phyloP scores from a whole-genome alignment of 2,329 filamentous ascomycete species.

The Neonectria sp. region DNA sequence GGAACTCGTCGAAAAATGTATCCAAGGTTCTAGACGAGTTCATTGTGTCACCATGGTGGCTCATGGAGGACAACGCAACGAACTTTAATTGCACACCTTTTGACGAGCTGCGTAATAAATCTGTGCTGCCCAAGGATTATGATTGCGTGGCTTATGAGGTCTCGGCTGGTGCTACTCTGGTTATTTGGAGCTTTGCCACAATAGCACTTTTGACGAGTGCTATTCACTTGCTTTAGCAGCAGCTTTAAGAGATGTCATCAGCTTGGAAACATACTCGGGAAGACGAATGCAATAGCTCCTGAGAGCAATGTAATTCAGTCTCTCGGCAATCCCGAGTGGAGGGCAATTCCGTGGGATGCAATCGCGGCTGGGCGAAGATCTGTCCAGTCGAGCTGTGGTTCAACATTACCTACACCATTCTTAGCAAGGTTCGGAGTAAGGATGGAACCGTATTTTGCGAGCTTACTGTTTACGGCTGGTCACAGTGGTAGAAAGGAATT shows the following conservation, averaged over 20 bases:
- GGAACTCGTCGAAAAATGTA: not conserved
- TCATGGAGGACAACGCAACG: not conserved
- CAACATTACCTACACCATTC: not conserved
- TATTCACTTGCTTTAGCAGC: not conserved
- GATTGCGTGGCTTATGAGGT: not conserved
- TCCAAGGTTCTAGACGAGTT: not conserved
- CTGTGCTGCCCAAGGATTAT: not conserved
- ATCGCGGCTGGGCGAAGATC: too few species aligned
- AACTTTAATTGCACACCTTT: slow-evolving; percentile 1
- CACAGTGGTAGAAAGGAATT: too few species aligned
- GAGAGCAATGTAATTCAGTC: too few species aligned
- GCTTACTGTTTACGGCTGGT: too few species aligned
- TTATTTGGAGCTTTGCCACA: not conserved
- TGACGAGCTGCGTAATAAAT: not conserved
- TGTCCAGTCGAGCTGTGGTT: not conserved
- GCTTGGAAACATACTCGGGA: not conserved
- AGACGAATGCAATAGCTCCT: too few species aligned
- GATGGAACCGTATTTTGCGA: too few species aligned
- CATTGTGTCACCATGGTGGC: not conserved
- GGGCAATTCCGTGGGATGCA: too few species aligned
- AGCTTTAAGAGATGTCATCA: not conserved
- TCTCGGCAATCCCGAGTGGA: too few species aligned
- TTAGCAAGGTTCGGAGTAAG: too few species aligned
- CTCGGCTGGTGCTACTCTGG: not conserved
- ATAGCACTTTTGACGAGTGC: not conserved